Evolutionary conservation across 2,329 filamentous ascomycete genomes (phyloP), one percentile per base, ranked within the genome.

Genomic region (Penicillium vulpinum): DNA sequence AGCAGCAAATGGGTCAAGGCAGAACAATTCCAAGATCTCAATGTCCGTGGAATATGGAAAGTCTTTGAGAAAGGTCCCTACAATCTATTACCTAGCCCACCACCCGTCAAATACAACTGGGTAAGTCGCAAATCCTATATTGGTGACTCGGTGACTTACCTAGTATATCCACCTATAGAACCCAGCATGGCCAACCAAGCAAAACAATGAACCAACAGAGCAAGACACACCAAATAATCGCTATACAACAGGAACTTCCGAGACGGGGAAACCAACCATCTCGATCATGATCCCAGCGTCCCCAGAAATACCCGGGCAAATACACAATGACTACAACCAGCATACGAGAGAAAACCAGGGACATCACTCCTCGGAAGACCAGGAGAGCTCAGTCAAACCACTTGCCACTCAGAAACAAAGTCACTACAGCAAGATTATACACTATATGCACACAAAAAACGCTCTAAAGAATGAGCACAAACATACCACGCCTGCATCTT

Each of bases 201-300:
- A 40, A 41, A 10, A 49, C 7, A 38, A 54, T 26, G 21, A 59
- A 7, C 2, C 24, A 18, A 22, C 43, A 15, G 50, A 58, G 15
- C 29, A 35, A 45, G 43, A 26, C n/a, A 18, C 18, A 22, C 38
- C 26, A 5, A 46, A 51, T 13, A 24, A 41, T 24, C 39, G 28
- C 10, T 60, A 59, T 44, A 46, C 43, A 36, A 56, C 47, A 7
- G 50, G 52, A 9, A 24, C 16, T 5, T 45, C 43, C 2, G 15
- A 45, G 9, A 46, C 29, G 15, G 46, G 48, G 6, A 58, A 59
- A 36, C 31, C 59, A 24, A 45, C 56, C 2, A 50, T 62, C 31
- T 59, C 60, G 3, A 51, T 62, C 22, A 44, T 65, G 11, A 40
- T 60, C 2, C 63, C 63, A 13, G 35, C 51, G 8, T 41, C 58